A percentile compares a stretch with the other conserved stretches of the same genome.
phyloP scores from a whole-genome alignment of 306 rosid genomes.

The Senna tora region DNA sequence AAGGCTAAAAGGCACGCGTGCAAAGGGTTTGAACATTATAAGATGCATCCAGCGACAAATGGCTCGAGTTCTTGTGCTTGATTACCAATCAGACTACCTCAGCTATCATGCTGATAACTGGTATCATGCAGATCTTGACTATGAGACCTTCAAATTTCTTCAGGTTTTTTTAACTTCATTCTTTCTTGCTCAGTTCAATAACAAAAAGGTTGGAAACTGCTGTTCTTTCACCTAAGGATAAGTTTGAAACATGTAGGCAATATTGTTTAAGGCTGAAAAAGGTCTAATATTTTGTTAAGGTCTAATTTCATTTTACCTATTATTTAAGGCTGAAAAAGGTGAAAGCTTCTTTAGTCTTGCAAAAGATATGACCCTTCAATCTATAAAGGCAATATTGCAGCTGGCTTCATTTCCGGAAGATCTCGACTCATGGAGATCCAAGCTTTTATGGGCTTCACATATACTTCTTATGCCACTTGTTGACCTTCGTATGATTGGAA shows the following conservation, averaged over 20 bases:
- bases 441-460: conserved; percentile 86
- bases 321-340: conserved; percentile 74
- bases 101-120: conserved; percentile 71
- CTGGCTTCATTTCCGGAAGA: conserved; percentile 59
- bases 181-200: conserved; percentile 26
- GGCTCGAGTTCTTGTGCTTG: conserved; percentile 77
- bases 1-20: conserved; percentile 59
- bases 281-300: too few species aligned
- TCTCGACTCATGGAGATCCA: conserved; percentile 84
- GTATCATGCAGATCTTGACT: conserved; percentile 93
- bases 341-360: conserved; percentile 78
- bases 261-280: conserved; percentile 64
- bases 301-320: too few species aligned
- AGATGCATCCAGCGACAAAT: conserved; percentile 89
- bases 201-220: background rate
- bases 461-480: conserved; percentile 95
- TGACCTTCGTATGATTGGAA: conserved; percentile 75
- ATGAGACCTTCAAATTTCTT: conserved; percentile 77
- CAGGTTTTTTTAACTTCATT: conserved; percentile 54
- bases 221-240: background rate
- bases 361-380: conserved; percentile 78
- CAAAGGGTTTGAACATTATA: conserved; percentile 69
- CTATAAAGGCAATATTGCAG: conserved; percentile 77
- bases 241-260: background rate
- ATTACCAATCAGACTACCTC: conserved; percentile 85